Percentiles rank a stretch among this genome's conserved stretches.
These are phyloP conservation scores for Neurospora sp. DNA, from an alignment of 495 filamentous ascomycete species.

Conservation along the genomic window DNA sequence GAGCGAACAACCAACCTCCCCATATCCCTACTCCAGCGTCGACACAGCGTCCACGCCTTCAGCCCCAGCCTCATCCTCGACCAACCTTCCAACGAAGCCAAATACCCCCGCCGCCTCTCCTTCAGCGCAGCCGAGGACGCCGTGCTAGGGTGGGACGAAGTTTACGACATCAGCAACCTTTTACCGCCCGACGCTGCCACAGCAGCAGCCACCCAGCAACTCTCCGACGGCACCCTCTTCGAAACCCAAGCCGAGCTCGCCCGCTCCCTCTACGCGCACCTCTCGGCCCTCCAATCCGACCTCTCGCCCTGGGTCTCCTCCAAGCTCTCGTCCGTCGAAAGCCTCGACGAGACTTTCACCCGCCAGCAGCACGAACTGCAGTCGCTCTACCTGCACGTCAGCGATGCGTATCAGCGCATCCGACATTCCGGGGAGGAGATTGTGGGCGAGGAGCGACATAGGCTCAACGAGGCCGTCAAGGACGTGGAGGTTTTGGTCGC, in stretches of 20 bases:
- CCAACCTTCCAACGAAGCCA: slow-evolving; percentile 40
- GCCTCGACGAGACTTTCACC: slow-evolving; percentile 49
- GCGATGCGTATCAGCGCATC: slow-evolving; percentile 53
- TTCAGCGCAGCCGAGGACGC: slow-evolving; percentile 87
- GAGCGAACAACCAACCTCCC: slow-evolving; percentile 17
- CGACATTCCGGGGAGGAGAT: slow-evolving; percentile 56
- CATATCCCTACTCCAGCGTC: slow-evolving; percentile 28
- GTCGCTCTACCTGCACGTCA: slow-evolving; percentile 53
- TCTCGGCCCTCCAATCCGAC: slow-evolving; percentile 39
- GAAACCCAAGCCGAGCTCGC: slow-evolving; percentile 42
- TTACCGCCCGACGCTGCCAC: slow-evolving; percentile 28
- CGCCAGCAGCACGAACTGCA: slow-evolving; percentile 58
- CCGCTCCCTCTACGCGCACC: slow-evolving; percentile 43
- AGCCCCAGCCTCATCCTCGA: slow-evolving; percentile 1
- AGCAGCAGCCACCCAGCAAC: not conserved
- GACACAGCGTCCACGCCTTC: slow-evolving; percentile 32
- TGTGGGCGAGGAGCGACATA: slow-evolving; percentile 52
- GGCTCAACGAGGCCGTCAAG: slow-evolving; percentile 63
- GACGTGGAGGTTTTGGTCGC: slow-evolving; percentile 75
- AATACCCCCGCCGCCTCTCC: slow-evolving; percentile 73
- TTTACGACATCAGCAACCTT: slow-evolving; percentile 21
- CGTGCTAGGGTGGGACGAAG: slow-evolving; percentile 59
- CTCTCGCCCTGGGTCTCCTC: slow-evolving; percentile 56
- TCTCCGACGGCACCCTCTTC: not conserved
- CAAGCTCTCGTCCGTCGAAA: slow-evolving; percentile 52